Evolutionary conservation across 83 land plant species (phyloP), one percentile per base, ranked within the genome.

Genomic region (Picea abies): DNA sequence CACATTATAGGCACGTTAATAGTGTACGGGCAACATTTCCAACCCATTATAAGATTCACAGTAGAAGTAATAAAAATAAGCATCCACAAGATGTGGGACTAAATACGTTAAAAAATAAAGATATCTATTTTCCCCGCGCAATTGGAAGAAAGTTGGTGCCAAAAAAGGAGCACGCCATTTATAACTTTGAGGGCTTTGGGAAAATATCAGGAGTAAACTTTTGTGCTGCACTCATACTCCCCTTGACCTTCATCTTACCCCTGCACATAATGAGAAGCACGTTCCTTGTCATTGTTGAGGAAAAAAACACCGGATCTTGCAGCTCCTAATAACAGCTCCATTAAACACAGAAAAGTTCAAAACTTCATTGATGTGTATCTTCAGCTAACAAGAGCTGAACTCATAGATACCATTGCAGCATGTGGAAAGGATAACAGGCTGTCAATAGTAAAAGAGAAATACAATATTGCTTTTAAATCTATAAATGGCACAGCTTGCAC

Each of bases 191-290:
- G 70, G 92, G 94, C 84, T 96, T 95, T 4, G 96, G 99, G 86
- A 96, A 96, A 69, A 96, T 95, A 26, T 95, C 98, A 0, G 98
- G 99, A 0, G 99, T 96, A 84, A 96, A 96, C 84, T 96, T 96
- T 89, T 95, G 96, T 15, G 99, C 99, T 4, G 99, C 99, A 85
- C 93, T 91, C 76, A 96, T 72, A 82, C 99, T 96, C 5, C 99
- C 99, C 81, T 95, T 96, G 9, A 96, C 84, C 87, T 93, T 95
- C 93, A 96, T 90, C 68, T 91, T 90, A 23, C 99, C 99, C 85
- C 99, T 96, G 93, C 84, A 88, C 41, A 23, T 17, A 4, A 84
- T 83, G 80, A 82, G 39, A 58, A 49, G 14, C 61, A 49, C n/a
- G 25, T n/a, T 60, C 12, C 22, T 19, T 79, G 15, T 26, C 19